Percentiles rank a stretch among this genome's conserved stretches.
phyloP scores from a whole-genome alignment of 495 filamentous ascomycete species.

The Sordaria brevicollis region DNA sequence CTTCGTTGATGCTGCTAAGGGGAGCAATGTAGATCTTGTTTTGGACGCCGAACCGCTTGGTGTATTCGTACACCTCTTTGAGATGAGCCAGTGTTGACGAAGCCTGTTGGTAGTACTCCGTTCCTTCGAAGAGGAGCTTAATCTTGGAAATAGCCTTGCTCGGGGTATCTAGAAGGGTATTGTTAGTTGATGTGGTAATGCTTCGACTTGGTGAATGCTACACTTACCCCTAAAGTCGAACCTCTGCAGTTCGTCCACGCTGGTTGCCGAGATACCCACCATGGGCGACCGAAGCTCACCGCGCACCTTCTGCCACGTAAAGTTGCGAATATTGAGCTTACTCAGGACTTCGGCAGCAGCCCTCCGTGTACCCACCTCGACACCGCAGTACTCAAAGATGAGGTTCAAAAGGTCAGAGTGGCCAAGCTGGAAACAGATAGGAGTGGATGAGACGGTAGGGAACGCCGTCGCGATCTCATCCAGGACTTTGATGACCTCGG shows the following conservation, averaged over 20 bases:
- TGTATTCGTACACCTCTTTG: conserved; percentile 61
- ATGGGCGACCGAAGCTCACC: conserved; percentile 70
- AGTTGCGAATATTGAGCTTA: conserved; percentile 75
- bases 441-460: conserved; percentile 55
- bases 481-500: conserved; percentile 86
- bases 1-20: conserved; percentile 81
- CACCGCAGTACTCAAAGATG: conserved; percentile 80
- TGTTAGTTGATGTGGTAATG: not conserved
- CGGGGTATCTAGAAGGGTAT: conserved; percentile 44
- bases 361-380: conserved; percentile 56
- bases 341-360: conserved; percentile 75
- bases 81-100: conserved; percentile 71
- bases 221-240: conserved; percentile 79
- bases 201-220: not conserved
- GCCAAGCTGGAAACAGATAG: conserved; percentile 87
- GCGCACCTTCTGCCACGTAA: conserved; percentile 76
- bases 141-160: conserved; percentile 65
- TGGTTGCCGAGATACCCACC: conserved; percentile 78
- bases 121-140: conserved; percentile 63
- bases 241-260: conserved; percentile 75
- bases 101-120: conserved; percentile 52
- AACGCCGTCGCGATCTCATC: conserved; percentile 84
- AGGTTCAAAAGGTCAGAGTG: conserved; percentile 75
- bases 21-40: conserved; percentile 78
- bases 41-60: conserved; percentile 61